Base-by-base conservation (phyloP, 192 early-diverging fungal species). In the Gonapodya sp. region DNA sequence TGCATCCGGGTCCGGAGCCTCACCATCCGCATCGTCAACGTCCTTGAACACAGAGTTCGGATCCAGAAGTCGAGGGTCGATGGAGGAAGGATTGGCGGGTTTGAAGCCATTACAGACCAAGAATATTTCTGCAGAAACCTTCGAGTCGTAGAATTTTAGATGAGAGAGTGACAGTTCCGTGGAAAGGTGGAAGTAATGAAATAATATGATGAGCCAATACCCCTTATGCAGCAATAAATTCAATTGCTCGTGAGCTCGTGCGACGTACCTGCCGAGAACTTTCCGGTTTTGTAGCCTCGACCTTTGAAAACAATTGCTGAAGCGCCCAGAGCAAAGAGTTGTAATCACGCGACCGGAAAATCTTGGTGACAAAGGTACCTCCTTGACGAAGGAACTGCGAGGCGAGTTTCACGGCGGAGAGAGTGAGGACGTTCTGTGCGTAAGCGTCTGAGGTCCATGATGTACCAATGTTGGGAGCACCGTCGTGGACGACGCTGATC, bases 271-370 rank as follows among this genome's bases (percentile, higher is more conserved):
- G 46, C 88, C 97, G 91, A 36, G 97, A 99, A 36, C 95, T 95
- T 74, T 95, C 93, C 35, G 97, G 97, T 85, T 99, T 99, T 35
- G 97, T 99, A 0, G 97, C 97, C 86, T 99, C 96, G 80, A 99
- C 97, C 80, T 93, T 95, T 73, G 88, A 87, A 87, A 99, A 99
- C 36, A 99, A 85, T 86, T 98, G 96, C 83, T 98, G 95, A 82
- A 99, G 97, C 34, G 98, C 96, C 96, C 96, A 99, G 79, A 99
- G 91, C 36, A 99, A 88, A 82, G 96, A 96, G 89, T 98, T 98
- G 92, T 99, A 99, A 91, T 99, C 97, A 87, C 96, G 96, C 81
- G 96, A 98, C 80, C 97, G 90, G 88, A 99, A 99, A 34, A 99
- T 93, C 88, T 99, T 99, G 84, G 96, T 97, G 33, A 99, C 95